Percentiles rank a stretch among this genome's conserved stretches.
These are phyloP conservation scores for Chalciporus chontae DNA, from an alignment of 768 basidiomycete genomes.

Conservation along the genomic window DNA sequence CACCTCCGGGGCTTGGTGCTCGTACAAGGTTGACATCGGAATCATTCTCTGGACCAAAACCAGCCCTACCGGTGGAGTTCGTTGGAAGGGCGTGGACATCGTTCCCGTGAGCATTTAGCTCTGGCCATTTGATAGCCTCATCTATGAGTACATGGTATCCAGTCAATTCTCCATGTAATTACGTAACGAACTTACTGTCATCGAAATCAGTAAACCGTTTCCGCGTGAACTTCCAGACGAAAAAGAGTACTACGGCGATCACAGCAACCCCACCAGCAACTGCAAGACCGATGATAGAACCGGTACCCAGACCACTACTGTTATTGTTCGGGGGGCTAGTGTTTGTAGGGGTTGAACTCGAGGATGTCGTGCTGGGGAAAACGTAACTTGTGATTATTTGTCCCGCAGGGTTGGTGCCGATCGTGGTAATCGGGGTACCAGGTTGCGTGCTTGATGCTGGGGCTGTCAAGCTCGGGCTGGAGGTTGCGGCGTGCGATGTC, in stretches of 20 bases:
- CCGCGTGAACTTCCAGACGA: constrained; percentile 83
- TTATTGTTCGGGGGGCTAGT: constrained; percentile 13
- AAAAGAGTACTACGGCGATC: constrained; percentile 67
- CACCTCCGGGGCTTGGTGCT: constrained; percentile 41
- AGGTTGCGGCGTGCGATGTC: constrained; percentile 9
- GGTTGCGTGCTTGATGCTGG: neutral
- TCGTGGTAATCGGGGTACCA: constrained; percentile 10
- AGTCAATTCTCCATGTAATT: constrained; percentile 9
- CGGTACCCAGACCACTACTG: constrained; percentile 49
- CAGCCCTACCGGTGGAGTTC: constrained; percentile 64
- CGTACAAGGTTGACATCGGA: constrained; percentile 58
- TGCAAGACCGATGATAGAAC: constrained; percentile 76
- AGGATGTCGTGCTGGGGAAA: constrained; percentile 6
- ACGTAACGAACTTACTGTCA: constrained; percentile 55
- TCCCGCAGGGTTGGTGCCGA: constrained; percentile 32
- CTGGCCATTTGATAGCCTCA: constrained; percentile 91
- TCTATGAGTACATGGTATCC: constrained; percentile 35
- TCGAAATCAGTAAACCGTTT: constrained; percentile 76
- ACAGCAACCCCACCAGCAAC: constrained; percentile 78
- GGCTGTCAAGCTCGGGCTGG: constrained; percentile 1
- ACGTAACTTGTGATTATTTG: constrained; percentile 24
- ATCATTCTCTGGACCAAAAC: constrained; percentile 58
- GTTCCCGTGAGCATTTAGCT: constrained; percentile 63
- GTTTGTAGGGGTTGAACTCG: constrained; percentile 28
- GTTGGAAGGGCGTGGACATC: constrained; percentile 67